Evolutionary conservation across 78 protist genomes (phyloP).

Genomic region (Monosiga brevicollis): DNA sequence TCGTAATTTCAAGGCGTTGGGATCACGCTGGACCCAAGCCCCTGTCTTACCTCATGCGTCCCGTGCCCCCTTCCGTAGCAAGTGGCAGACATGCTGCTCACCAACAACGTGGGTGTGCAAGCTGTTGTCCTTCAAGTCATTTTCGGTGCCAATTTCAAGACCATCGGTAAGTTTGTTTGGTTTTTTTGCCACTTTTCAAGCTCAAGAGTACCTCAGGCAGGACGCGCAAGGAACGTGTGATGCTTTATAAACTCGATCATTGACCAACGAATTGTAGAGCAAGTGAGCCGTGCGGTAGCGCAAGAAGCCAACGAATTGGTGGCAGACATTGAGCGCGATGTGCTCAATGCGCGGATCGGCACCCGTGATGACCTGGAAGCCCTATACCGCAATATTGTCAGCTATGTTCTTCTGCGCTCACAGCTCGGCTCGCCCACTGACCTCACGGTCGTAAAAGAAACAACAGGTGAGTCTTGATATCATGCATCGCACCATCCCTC

Average conservation of each 20-base stretch:
- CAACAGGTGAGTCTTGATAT: too few species aligned
- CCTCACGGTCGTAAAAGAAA: background rate
- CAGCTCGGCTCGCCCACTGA: background rate
- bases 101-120: background rate
- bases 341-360: background rate
- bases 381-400: background rate
- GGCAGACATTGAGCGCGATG: background rate
- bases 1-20: background rate
- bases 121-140: background rate
- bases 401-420: background rate
- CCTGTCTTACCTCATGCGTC: background rate
- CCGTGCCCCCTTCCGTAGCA: background rate
- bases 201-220: background rate
- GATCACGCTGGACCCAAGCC: background rate
- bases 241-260: background rate
- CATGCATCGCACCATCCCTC: too few species aligned
- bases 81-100: background rate
- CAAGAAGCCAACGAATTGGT: background rate
- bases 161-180: background rate
- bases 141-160: background rate
- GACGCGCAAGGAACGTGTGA: background rate
- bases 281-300: background rate
- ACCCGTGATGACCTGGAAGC: background rate
- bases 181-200: too few species aligned
- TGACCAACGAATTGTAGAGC: background rate